These are phyloP conservation scores for Eucalyptus lansdowneana DNA, from an alignment of 345 rosid genomes.

Conservation along the genomic window DNA sequence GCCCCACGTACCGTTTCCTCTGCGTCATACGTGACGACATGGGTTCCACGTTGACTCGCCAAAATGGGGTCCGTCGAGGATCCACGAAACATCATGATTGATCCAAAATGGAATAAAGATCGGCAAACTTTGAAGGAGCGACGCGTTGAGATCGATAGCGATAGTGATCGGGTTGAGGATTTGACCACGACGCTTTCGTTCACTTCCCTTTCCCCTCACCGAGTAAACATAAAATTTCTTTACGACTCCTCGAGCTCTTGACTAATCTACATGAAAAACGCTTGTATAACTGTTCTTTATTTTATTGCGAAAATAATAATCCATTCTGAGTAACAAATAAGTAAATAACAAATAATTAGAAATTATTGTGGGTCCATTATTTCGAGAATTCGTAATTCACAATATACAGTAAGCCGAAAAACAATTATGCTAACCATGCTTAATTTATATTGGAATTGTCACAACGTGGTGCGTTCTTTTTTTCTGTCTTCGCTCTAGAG, in stretches of 20 bases:
- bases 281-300: too few relatives aligned
- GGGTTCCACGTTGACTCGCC: neutral
- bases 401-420: too few relatives aligned
- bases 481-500: neutral
- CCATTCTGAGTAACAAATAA: rapidly evolving
- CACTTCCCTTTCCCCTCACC: rapidly evolving
- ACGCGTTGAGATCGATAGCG: neutral
- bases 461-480: neutral
- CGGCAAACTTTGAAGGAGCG: neutral
- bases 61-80: neutral
- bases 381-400: too few relatives aligned
- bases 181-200: neutral
- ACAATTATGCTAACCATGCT: too few relatives aligned
- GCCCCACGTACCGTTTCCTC: neutral
- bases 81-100: neutral
- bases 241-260: neutral
- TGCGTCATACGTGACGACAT: neutral
- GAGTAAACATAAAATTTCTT: neutral
- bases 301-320: too few relatives aligned
- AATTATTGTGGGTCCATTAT: rapidly evolving
- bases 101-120: neutral
- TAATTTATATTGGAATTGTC: too few relatives aligned
- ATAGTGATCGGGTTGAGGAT: neutral
- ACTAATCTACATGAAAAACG: too few relatives aligned
- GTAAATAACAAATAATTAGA: too few relatives aligned